Evolutionary conservation across 2,329 filamentous ascomycete genomes (phyloP), one percentile per base, ranked within the genome.

Genomic region (Exophiala mesophila): DNA sequence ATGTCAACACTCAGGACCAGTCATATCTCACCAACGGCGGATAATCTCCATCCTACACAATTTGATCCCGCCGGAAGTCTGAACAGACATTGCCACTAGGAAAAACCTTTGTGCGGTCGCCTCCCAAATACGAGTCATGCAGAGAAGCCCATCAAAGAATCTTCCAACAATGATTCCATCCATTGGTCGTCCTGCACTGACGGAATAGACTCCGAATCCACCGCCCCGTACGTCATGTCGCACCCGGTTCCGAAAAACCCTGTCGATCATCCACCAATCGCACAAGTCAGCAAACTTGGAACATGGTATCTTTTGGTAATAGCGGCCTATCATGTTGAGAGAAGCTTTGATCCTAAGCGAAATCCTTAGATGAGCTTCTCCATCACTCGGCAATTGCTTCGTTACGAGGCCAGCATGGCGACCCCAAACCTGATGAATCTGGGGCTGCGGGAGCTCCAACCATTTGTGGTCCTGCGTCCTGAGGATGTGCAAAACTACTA

Each of bases 201-300:
- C 23, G 7, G 32, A 17, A 18, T 17, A 34, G 20, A n/a, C 7
- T 34, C 9, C 32, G 16, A 18, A 26, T 12, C 23, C 23, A 26
- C 32, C 17, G 32, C 32, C 32, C 32, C 17, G 16, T 34, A 18
- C 32, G 32, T 34, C 32, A 34, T 34, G 32, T 34, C 18, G n/a
- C 32, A 34, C 20, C 20, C 32, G 32, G 32, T 17, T 34, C 32
- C 32, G 32, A 34, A n/a, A 6, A 32, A 32, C 23, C 23, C 23
- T 26, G 23, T 7, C 6, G 7, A 12, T 26, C 23, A 26, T 26
- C 23, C 6, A 26, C 23, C 23, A 26, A 12, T 26, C 23, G 23
- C 23, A 34, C n/a, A n/a, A n/a, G n/a, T n/a, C n/a, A n/a, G n/a
- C n/a, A n/a, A n/a, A n/a, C n/a, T n/a, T n/a, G n/a, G n/a, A n/a